phyloP scores from a whole-genome alignment of 1,139 yeast genomes.

The Saccharomyces hybrid region DNA sequence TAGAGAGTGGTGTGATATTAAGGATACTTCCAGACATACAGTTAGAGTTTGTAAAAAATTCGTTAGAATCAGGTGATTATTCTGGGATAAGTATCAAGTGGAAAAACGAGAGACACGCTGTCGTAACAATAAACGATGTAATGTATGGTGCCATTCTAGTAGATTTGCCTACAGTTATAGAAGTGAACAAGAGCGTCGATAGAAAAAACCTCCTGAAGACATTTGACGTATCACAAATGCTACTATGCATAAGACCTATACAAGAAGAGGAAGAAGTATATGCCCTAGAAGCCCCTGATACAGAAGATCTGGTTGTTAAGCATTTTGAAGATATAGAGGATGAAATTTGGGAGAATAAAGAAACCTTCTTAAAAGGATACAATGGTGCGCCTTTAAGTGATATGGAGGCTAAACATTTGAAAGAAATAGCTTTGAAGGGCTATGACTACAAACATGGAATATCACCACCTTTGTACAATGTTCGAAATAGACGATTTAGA shows the following conservation, averaged over 20 bases:
- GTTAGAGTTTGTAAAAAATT: constrained; percentile 66
- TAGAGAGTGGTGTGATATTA: constrained; percentile 78
- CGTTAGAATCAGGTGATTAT: constrained; percentile 76
- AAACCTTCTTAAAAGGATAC: constrained; percentile 18
- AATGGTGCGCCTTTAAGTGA: constrained; percentile 29
- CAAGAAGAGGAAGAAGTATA: constrained; percentile 48
- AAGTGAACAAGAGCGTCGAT: constrained; percentile 83
- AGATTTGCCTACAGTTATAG: constrained; percentile 86
- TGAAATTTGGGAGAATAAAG: constrained; percentile 27
- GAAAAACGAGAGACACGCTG: constrained; percentile 69
- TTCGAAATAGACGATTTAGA: constrained; percentile 47
- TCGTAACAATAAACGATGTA: constrained; percentile 47
- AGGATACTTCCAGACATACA: constrained; percentile 64
- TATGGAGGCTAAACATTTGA: constrained; percentile 40
- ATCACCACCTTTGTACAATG: constrained; percentile 64
- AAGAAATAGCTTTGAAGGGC: constrained; percentile 39
- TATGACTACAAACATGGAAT: constrained; percentile 70
- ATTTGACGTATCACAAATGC: constrained; percentile 78
- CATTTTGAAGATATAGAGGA: constrained; percentile 32
- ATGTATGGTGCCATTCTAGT: constrained; percentile 74
- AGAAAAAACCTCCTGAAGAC: constrained; percentile 83
- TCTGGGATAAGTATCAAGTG: constrained; percentile 69
- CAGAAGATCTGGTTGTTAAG: constrained; percentile 32
- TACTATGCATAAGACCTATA: constrained; percentile 63
- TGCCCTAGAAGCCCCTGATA: constrained; percentile 23